Percentiles rank a stretch among this genome's conserved stretches.
These are phyloP conservation scores for Phialophora verrucosa DNA, from an alignment of 2,329 filamentous ascomycete genomes.

Conservation along the genomic window DNA sequence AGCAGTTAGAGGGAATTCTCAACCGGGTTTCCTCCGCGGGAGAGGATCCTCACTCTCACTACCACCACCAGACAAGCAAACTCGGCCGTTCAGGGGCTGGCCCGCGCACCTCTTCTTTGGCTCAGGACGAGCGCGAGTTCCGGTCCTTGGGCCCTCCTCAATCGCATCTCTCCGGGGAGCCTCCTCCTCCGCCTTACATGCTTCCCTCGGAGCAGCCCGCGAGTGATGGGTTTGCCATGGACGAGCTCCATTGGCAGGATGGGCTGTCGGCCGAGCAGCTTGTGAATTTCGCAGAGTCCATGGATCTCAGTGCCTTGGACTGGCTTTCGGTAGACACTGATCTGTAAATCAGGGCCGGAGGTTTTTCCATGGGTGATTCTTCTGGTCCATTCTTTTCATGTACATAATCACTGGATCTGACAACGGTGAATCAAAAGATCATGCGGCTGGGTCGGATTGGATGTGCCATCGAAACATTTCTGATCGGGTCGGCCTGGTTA, in stretches of 20 bases:
- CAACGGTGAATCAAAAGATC: no score
- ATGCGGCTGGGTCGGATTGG: no score
- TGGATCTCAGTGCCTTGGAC: conserved; percentile 33
- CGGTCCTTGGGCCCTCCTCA: neutral
- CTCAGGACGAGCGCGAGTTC: neutral
- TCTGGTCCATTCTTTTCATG: neutral
- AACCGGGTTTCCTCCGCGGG: conserved; percentile 39
- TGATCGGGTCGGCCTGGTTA: no score
- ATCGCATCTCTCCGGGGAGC: neutral
- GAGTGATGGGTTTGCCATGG: conserved; percentile 21
- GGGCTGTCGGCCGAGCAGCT: conserved; percentile 34
- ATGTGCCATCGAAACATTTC: no score
- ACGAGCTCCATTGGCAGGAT: conserved; percentile 31
- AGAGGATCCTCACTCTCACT: neutral
- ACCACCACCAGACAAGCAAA: neutral
- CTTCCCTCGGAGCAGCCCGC: conserved; percentile 11
- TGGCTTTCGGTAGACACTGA: conserved; percentile 26
- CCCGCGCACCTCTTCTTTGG: neutral
- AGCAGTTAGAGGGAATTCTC: conserved; percentile 53
- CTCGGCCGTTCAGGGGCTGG: neutral
- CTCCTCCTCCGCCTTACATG: conserved; percentile 18
- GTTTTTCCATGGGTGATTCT: neutral
- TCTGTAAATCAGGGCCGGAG: neutral
- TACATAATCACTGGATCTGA: no score
- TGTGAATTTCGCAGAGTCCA: conserved; percentile 35